Evolutionary conservation across 768 basidiomycete genomes (phyloP), one percentile per base, ranked within the genome.

Genomic region (Cystofilobasidium ferigula): DNA sequence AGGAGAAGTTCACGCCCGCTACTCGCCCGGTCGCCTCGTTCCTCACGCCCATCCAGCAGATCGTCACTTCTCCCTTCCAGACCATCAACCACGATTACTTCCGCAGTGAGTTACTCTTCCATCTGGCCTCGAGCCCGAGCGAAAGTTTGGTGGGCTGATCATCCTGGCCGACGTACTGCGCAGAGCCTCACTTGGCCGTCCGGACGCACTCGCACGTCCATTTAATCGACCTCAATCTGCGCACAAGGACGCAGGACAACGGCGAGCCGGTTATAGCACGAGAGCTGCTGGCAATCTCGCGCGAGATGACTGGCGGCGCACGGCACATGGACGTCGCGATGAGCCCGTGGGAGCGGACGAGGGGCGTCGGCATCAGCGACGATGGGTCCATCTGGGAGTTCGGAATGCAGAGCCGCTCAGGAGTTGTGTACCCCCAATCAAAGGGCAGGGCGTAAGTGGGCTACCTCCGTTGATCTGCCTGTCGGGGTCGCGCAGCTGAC

Each of bases 281-380:
- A 3, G 60, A 67, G 60, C 53, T 61, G 12, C 26, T 60, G 5
- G 35, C 51, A 16, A 30, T 67, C 42, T 38, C 60, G 3, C 38
- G 60, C 7, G 20, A 30, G 18, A 34, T 45, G 18, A 67, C 65
- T 2, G 28, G 26, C 13, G 65, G 53, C 4, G 38, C 34, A 18
- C 51, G 58, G 34, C 65, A 67, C n/a, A 47, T 57, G 30, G 65
- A 67, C 51, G 34, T 67, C 3, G 65, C 65, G 0, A 34, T 67
- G 24, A 53, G 47, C 28, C 60, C 65, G 3, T 56, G 59, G 53
- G 47, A 62, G 38, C 28, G 48, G 7, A 32, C 40, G n/a, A 26
- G 47, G 35, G 65, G 58, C 5, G n/a, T 67, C 26, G 28, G 60
- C 14, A 53, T 67, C n/a, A 48, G 60, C 24, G 59, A 54, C 34